These are phyloP conservation scores for Arachis monticola DNA, from an alignment of 331 rosid species.

Conservation along the genomic window DNA sequence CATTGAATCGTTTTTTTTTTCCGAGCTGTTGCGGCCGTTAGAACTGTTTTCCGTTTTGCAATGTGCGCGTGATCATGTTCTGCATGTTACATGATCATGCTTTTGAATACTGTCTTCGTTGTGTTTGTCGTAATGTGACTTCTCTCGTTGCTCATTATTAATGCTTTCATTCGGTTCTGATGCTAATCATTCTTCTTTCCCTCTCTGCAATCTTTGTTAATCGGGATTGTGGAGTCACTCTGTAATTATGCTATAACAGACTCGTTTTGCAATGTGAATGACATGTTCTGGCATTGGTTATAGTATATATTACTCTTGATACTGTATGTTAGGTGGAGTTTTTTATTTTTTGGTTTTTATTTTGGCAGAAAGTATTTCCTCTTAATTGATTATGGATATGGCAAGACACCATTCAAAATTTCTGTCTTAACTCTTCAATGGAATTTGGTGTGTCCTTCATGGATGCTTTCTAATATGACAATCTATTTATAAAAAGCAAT, in stretches of 20 bases:
- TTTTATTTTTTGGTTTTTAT: not conserved
- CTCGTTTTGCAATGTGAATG: not conserved
- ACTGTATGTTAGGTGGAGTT: not conserved
- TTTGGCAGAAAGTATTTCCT: not conserved
- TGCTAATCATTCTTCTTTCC: not conserved
- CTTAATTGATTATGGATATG: not conserved
- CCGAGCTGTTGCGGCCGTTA: not conserved
- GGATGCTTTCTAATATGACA: not conserved
- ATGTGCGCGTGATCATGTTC: conserved; percentile 42
- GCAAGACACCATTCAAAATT: not conserved
- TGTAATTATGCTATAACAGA: not conserved
- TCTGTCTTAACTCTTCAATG: not conserved
- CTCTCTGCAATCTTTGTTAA: not conserved
- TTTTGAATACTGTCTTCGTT: conserved; percentile 26
- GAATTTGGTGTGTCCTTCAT: not conserved
- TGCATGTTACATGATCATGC: conserved; percentile 64
- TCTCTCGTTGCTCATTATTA: conserved; percentile 31
- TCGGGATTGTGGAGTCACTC: not conserved
- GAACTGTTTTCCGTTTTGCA: not conserved
- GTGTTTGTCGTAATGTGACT: conserved; percentile 59
- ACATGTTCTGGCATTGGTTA: conserved; percentile 4
- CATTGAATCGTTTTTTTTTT: conserved; percentile 13
- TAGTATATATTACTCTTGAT: not conserved
- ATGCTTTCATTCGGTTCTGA: conserved; percentile 18
- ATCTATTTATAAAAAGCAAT: not conserved